Percentiles rank a stretch among this genome's conserved stretches.
Conservation (phyloP, 768 basidiomycete species). For the Lactifluus volemus region DNA sequence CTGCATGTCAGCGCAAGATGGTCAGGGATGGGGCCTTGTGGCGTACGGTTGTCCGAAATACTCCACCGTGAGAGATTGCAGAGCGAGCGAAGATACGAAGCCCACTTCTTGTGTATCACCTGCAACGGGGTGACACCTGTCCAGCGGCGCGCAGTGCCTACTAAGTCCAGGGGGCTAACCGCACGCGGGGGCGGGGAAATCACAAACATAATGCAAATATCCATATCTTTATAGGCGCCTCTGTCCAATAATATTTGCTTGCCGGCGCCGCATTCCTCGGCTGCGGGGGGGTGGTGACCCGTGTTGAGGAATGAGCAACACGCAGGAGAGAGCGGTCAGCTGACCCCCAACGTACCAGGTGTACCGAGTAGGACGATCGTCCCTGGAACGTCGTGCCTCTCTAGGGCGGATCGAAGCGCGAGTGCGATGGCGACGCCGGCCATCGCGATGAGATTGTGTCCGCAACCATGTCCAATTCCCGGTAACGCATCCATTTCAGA, state of each 20-base stretch:
- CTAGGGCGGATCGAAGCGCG: slow-evolving; percentile 60
- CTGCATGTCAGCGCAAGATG: background rate
- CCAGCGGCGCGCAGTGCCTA: no score
- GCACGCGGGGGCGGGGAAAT: background rate
- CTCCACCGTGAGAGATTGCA: slow-evolving; percentile 59
- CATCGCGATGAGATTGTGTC: slow-evolving; percentile 78
- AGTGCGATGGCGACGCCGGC: slow-evolving; percentile 68
- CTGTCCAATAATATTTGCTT: slow-evolving; percentile 66
- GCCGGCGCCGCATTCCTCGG: slow-evolving; percentile 72
- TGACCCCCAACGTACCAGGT: slow-evolving; percentile 32
- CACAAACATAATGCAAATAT: slow-evolving; percentile 64
- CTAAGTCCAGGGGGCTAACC: background rate
- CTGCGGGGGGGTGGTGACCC: slow-evolving; percentile 28
- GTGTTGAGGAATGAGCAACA: background rate
- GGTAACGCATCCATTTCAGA: slow-evolving; percentile 65
- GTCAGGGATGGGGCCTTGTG: background rate
- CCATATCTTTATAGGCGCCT: slow-evolving; percentile 76
- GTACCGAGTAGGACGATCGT: slow-evolving; percentile 71
- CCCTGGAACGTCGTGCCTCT: slow-evolving; percentile 52
- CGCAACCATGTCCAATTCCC: slow-evolving; percentile 58
- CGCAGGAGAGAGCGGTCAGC: background rate
- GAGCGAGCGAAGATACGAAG: slow-evolving; percentile 48
- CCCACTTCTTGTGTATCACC: slow-evolving; percentile 45
- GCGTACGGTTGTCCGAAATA: slow-evolving; percentile 67
- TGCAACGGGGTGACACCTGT: slow-evolving; percentile 65